Base-by-base conservation (phyloP, 345 rosid species). In the Chamaenerion angustifolium region DNA sequence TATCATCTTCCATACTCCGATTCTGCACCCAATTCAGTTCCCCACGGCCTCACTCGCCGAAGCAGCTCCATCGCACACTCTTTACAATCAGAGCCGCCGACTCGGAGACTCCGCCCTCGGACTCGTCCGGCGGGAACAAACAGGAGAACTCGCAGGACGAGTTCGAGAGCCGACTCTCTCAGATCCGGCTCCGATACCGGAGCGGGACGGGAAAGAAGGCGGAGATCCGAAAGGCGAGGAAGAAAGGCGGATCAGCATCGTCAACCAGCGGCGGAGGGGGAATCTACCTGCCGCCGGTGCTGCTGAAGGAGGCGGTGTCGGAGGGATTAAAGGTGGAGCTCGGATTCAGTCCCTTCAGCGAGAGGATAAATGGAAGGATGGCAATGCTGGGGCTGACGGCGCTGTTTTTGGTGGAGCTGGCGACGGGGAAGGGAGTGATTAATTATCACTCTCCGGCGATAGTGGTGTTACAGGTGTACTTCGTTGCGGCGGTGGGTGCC, bases 141-240 rank as follows among this genome's bases (percentile, higher is more conserved):
- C 13, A 57, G 59, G 43, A 44, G 10, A 1, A 54, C 67, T 43
- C 69, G 53, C 35, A 31, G 74, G 88, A 76, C 25, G 54, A 58
- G 4, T 90, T 86, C 71, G 93, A 86, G 52, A 65, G 71, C 5
- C 89, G 95, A 35, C 80, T 90, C 63, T 71, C 93, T 3, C 75
- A 62, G 54, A 70, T 81, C 61, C 65, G 94, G 6, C 68, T 73
- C 69, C 76, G 76, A 8, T 81, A 79, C 71, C 72, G 93, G 31
- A 78, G 76, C 55, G 95, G 89, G 2, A 65, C 73, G 8, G 98
- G 96, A 0, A 92, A 82, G 74, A 92, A 92, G 57, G 98, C 96
- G 46, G 87, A 90, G 59, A 54, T 56, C 40, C 76, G 93, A 42
- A 87, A 87, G 58, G 62, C 77, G 8, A 83, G 64, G 78, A 83